phyloP scores from a whole-genome alignment of 768 basidiomycete species.

The Hysterangium stoloniferum region DNA sequence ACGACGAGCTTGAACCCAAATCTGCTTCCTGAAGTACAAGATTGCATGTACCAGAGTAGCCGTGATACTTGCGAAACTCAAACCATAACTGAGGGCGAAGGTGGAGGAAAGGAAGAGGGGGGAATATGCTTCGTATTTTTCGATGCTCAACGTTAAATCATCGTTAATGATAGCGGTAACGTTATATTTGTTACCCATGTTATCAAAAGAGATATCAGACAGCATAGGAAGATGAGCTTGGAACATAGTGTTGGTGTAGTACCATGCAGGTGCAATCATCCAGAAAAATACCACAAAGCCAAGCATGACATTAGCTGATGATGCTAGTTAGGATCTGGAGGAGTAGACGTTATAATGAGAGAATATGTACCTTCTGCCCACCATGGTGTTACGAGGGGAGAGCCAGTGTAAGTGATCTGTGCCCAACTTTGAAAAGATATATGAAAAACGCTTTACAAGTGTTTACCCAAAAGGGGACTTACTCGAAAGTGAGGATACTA shows the following conservation, averaged over 20 bases:
- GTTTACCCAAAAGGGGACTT: slow-evolving; percentile 29
- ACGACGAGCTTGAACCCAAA: slow-evolving; percentile 59
- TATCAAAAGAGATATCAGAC: slow-evolving; percentile 56
- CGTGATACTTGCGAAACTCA: slow-evolving; percentile 67
- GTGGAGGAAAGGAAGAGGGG: slow-evolving; percentile 71
- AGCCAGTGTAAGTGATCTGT: slow-evolving; percentile 55
- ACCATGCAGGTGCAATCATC: slow-evolving; percentile 54
- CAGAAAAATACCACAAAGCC: slow-evolving; percentile 59
- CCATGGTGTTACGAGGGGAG: slow-evolving; percentile 71
- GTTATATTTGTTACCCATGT: slow-evolving; percentile 64
- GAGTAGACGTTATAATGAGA: slow-evolving; percentile 59
- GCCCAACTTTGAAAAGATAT: slow-evolving; percentile 13
- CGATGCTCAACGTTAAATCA: slow-evolving; percentile 49
- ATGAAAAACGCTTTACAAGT: slow-evolving; percentile 29
- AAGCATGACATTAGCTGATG: slow-evolving; percentile 48
- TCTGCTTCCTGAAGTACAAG: slow-evolving; percentile 81
- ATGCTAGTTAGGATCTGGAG: slow-evolving; percentile 44
- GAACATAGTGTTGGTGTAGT: slow-evolving; percentile 33
- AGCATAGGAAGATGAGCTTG: slow-evolving; percentile 43
- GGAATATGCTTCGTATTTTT: slow-evolving; percentile 69
- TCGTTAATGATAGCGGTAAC: slow-evolving; percentile 50
- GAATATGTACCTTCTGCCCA: slow-evolving; percentile 18
- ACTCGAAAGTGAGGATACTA: slow-evolving; percentile 10
- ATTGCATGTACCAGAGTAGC: slow-evolving; percentile 73
- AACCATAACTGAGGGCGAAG: slow-evolving; percentile 62